A percentile compares a stretch with the other conserved stretches of the same genome.
Evolutionary conservation across 2,329 filamentous ascomycete species (phyloP).

Genomic region (Neopestalotiopsis rosae): DNA sequence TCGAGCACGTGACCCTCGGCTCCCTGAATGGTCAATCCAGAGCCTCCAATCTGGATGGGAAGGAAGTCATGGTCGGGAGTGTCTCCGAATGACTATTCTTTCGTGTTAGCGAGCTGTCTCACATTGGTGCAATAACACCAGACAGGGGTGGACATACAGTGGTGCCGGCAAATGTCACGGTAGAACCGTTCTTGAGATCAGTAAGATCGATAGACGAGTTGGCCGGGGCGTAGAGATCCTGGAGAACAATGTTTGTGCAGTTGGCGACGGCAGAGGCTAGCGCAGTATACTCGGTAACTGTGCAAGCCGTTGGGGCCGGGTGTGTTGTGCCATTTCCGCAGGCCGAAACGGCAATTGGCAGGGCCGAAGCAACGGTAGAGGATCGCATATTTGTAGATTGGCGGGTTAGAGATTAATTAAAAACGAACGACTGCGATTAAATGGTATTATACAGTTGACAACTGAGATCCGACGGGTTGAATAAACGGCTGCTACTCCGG

Average conservation of each 20-base stretch:
- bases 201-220: constrained; percentile 42
- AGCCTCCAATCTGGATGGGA: constrained; percentile 24
- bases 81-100: background rate
- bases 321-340: background rate
- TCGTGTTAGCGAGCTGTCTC: background rate
- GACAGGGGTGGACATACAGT: constrained; percentile 19
- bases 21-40: constrained; percentile 25
- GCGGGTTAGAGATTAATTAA: background rate
- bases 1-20: constrained; percentile 26
- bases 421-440: constrained; percentile 3
- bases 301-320: background rate
- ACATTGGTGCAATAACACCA: background rate
- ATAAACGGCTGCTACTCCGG: background rate
- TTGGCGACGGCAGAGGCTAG: constrained; percentile 27
- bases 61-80: constrained; percentile 13
- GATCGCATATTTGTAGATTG: constrained; percentile 5
- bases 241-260: constrained; percentile 43
- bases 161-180: constrained; percentile 29
- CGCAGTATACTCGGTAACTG: background rate
- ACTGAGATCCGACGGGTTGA: background rate
- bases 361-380: constrained; percentile 1
- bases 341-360: constrained; percentile 6
- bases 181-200: constrained; percentile 37
- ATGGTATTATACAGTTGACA: too few species aligned
- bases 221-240: constrained; percentile 40